A percentile compares a stretch with the other conserved stretches of the same genome.
phyloP scores from a whole-genome alignment of 257 asterid species.

The Solanum dulcamara region DNA sequence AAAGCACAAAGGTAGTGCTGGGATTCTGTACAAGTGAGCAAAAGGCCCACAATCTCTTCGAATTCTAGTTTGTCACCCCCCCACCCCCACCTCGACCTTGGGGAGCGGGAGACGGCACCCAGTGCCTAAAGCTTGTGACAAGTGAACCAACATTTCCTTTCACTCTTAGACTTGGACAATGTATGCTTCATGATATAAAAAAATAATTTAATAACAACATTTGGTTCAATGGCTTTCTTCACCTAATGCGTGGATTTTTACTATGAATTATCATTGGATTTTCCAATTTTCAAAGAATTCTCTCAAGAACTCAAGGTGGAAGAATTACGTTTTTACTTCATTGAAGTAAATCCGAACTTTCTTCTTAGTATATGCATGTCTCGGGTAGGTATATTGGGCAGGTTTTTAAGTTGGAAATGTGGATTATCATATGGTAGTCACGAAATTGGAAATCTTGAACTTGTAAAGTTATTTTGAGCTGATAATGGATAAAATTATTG shows the following conservation, averaged over 20 bases:
- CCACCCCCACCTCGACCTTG: neutral
- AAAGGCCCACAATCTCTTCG: neutral
- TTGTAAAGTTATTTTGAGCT: neutral
- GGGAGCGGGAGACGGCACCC: neutral
- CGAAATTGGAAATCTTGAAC: neutral
- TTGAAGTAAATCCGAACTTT: neutral
- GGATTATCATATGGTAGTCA: neutral
- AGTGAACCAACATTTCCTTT: neutral
- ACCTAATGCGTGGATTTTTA: neutral
- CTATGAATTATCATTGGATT: neutral
- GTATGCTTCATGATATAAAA: neutral
- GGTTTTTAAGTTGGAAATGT: neutral
- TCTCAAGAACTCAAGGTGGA: neutral
- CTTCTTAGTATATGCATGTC: neutral
- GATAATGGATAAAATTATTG: neutral
- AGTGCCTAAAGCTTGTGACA: neutral
- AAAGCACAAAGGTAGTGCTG: neutral
- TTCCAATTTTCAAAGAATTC: neutral
- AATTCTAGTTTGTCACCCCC: neutral
- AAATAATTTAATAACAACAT: neutral
- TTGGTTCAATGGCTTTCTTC: neutral
- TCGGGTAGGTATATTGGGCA: neutral
- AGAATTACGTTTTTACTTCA: neutral
- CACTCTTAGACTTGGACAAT: neutral
- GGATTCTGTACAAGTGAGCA: neutral